Evolutionary conservation across 129 eudicot species (phyloP), one percentile per base, ranked within the genome.

Genomic region (Helichrysum umbraculigerum): DNA sequence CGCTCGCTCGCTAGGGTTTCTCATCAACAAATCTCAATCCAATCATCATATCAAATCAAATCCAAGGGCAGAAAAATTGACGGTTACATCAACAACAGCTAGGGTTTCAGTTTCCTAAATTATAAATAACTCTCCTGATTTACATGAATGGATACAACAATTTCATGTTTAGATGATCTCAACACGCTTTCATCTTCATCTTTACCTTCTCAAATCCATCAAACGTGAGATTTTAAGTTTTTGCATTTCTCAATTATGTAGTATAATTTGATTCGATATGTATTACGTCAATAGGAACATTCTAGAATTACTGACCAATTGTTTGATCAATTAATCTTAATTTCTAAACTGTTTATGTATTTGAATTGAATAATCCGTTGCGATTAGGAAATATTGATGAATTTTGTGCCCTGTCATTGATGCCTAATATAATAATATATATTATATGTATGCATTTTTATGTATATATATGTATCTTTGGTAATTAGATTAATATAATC

Each of bases 161-260:
- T 61, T 74, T 80, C 84, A 74, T 58, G 79, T 64, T 41, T 80
- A 66, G 84, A 80, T 74, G 84, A 80, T 80, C 71, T 80, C 71
- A 80, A 80, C 70, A 74, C 80, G 47, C 79, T 80, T 47, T 80
- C 84, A 10, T 80, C 84, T 3, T 74, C 84, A 21, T 80, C 84
- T 1, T 16, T 74, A 68, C 71, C 76, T 4, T 80, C 84, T 58
- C 84, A 67, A 68, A 80, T 74, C 75, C 84, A 80, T 74, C 84
- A 44, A 74, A 80, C 68, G 84, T 80, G 64, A 57, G 71, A 33
- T 67, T 73, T 32, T 1, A 47, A 71, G 32, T 71, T 33, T 39
- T 51, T 35, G 33, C 2, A 1, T 57, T 73, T 30, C 52, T 73
- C 28, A 42, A 29, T 52, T 64, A 25, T 1, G 28, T 0, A 37